Evolutionary conservation across 495 filamentous ascomycete species (phyloP), one percentile per base, ranked within the genome.

Genomic region (Bryoglossum gracile): DNA sequence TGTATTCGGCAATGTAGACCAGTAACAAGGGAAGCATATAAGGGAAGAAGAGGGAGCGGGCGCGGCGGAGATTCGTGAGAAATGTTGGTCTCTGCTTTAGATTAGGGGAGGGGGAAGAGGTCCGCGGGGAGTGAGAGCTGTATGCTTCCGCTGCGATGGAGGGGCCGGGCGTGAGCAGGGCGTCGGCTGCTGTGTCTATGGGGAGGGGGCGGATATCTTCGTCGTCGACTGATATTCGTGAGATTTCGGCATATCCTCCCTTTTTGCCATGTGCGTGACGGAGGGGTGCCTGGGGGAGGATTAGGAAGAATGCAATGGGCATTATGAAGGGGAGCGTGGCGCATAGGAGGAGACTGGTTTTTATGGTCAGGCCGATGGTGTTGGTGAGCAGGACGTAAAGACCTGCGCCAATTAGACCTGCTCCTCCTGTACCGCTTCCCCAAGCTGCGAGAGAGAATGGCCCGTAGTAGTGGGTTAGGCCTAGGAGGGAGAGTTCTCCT

Each of bases 1-100:
- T 90, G 62, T 96, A 97, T 71, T 98, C 92, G 43, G 89, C 87
- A 32, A 95, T 76, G 61, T 95, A 98, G 46, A 98, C 92, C 19
- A 98, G 68, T 33, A 96, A 69, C 8, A 98, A 73, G 0, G 92
- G 92, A 2, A 95, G 69, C 88, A 97, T 96, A 61, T 77, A 78
- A 0, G 75, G 75, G 35, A 74, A 55, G 46, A 78, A 71, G 0
- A 78, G 56, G 0, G 62, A 53, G 33, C 56, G 65, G 0, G 72
- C 65, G 1, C 72, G 66, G 24, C 61, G 56, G 5, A 77, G 43
- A 32, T 76, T 71, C n/a, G 56, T 44, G 26, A 46, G 17, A 18
- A 88, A 83, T 32, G 48, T 51, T 19, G 44, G 21, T n/a, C 41
- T 41, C 2, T 2, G 18, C 10, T 3, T 2, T 41, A 21, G n/a